Base-by-base conservation (phyloP, 352 stramenopile genomes). In the Globisporangium radiosum region DNA sequence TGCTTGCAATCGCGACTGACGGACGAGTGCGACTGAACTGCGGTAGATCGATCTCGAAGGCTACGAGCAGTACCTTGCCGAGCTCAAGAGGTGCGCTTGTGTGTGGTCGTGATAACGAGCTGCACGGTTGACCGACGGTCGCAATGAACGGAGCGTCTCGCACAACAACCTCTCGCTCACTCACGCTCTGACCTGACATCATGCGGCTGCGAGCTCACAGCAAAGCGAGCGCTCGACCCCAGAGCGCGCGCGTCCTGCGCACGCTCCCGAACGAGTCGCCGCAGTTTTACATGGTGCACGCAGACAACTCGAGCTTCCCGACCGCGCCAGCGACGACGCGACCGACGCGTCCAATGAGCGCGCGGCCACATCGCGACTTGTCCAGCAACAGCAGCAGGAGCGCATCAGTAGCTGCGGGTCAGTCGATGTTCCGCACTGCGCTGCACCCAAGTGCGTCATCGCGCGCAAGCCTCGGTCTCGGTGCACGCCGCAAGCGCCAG, bases 21-120 rank as follows among this genome's bases (percentile, higher is more conserved):
- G 15, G 13, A 45, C 19, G 4, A 60, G 37, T 53, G 47, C 13
- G 19, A n/a, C 15, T 50, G 15, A 6, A 9, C n/a, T 50, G 45
- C 45, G n/a, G 19, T 49, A 88, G 78, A 70, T 88, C 44, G 70
- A 88, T 44, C 67, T 88, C 36, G 78, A 88, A 42, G 69, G 68
- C 49, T 87, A 87, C 37, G 78, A 88, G 54, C 70, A 73, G 14
- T 88, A 87, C 53, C 66, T 83, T 11, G 58, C 69, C 13, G 72
- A 77, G 9, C 72, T 86, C 38, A 72, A 74, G 69, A 69, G 65
- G 78, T 86, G 51, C 56, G 57, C 33, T 38, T 5, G 5, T 11
- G 4, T 37, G 3, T 33, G 2, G 25, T 33, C 2, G 25, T 1
- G 25, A 33, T 33, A 33, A 33, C 25, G 25, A 33, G 25, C 25